phyloP scores from a whole-genome alignment of 1,139 yeast species.

The Meyerozyma smithsonii region DNA sequence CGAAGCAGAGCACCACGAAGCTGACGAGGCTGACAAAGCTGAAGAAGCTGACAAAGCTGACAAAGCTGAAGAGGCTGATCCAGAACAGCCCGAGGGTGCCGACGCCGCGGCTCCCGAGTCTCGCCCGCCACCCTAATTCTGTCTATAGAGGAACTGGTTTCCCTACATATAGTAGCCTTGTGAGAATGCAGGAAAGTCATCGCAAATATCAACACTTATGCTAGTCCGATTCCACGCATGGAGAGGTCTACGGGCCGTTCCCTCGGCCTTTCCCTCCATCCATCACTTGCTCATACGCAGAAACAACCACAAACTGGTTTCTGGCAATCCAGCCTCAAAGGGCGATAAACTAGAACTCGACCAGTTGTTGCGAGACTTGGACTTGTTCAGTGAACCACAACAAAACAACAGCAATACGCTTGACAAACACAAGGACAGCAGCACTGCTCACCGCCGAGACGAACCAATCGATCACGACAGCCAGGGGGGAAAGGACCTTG shows the following conservation, averaged over 20 bases:
- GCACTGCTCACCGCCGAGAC: background rate
- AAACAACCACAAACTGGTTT: background rate
- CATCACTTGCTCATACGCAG: background rate
- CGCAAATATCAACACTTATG: background rate
- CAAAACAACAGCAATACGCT: background rate
- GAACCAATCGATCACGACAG: background rate
- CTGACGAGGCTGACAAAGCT: too few species aligned
- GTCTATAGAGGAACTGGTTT: background rate
- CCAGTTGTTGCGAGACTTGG: background rate
- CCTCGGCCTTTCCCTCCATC: background rate
- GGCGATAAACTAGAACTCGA: slow-evolving; percentile 1
- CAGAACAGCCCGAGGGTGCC: background rate
- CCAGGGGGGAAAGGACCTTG: background rate
- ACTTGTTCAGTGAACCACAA: background rate
- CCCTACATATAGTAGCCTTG: background rate
- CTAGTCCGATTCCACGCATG: background rate
- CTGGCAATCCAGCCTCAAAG: background rate
- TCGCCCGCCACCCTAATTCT: background rate
- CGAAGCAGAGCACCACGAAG: too few species aligned
- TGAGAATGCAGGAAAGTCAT: background rate
- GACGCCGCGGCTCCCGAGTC: background rate
- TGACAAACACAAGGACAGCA: background rate
- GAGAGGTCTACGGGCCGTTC: background rate
- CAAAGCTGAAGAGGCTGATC: background rate
- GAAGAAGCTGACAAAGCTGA: background rate